Evolutionary conservation across 2,329 filamentous ascomycete genomes (phyloP), one percentile per base, ranked within the genome.

Genomic region (Bertia moriformis): DNA sequence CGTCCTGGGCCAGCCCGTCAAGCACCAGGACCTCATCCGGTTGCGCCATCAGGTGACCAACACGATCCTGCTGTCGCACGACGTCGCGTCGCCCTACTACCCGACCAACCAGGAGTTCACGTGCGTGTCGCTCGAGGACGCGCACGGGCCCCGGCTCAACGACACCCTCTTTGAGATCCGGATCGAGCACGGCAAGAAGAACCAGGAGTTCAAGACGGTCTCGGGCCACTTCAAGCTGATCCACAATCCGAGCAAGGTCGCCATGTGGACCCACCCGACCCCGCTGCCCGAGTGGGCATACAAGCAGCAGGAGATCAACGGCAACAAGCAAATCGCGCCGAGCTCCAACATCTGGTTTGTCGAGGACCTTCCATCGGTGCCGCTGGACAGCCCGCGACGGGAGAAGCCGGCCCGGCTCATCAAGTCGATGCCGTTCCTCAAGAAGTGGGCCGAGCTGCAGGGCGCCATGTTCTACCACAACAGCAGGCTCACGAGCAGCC

Each of bases 391-490:
- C 48, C 67, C 72, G 30, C 85, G 91, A 42, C 73, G 85, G 44
- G 63, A 76, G 43, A 91, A 83, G 65, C 72, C 84, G 44, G 72
- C 79, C 51, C 79, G 77, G 50, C 71, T 89, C 62, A 72, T 89
- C 54, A 95, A 93, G 68, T 69, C 69, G 17, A 59, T 96, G 53
- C 80, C 88, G n/a, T 98, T 98, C 71, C 63, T 95, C 47, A 76
- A 73, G 53, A 98, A 98, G 66, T 98, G 89, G 71, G 75, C 95
- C 46, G 91, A 98, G 66, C 72, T 98, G 42, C 91, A 98, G 63
- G 78, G 89, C 38, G 86, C 88, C 51, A 98, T 98, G 88, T 98
- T 98, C 72, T 91, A 83, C 73, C 91, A 98, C 70, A 98, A 98
- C 72, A 96, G 88, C 60, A 89, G 93, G 51, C 67, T 98, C 54